Conservation (phyloP, 2,329 filamentous ascomycete genomes). For the Alternaria viburni region DNA sequence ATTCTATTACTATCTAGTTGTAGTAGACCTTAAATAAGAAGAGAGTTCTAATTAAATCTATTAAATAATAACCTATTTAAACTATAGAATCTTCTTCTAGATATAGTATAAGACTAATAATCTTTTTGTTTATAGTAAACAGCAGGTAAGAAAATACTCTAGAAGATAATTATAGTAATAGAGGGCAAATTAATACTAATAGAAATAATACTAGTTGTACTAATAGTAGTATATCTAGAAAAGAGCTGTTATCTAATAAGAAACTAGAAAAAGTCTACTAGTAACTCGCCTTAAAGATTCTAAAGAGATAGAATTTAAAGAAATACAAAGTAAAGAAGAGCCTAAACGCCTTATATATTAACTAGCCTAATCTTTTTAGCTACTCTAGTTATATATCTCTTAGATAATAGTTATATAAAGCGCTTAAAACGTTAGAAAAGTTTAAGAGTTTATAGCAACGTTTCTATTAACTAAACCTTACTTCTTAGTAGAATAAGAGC, state of each 20-base stretch:
- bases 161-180: background rate
- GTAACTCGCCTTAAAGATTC: background rate
- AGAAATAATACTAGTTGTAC: background rate
- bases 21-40: background rate
- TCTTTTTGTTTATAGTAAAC: background rate
- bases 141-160: background rate
- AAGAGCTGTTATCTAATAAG: background rate
- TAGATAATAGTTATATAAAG: background rate
- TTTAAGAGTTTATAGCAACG: background rate
- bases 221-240: too few relatives aligned
- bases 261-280: background rate
- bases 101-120: background rate
- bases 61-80: background rate
- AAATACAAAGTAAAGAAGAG: background rate
- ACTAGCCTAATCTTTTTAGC: background rate
- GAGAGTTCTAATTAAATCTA: background rate
- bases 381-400: background rate
- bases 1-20: background rate
- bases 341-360: background rate
- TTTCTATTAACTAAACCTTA: background rate
- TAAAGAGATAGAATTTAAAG: background rate
- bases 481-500: background rate
- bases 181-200: too few relatives aligned
- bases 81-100: background rate
- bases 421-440: background rate